Evolutionary conservation across 768 basidiomycete genomes (phyloP), one percentile per base, ranked within the genome.

Genomic region (Mycena venus): DNA sequence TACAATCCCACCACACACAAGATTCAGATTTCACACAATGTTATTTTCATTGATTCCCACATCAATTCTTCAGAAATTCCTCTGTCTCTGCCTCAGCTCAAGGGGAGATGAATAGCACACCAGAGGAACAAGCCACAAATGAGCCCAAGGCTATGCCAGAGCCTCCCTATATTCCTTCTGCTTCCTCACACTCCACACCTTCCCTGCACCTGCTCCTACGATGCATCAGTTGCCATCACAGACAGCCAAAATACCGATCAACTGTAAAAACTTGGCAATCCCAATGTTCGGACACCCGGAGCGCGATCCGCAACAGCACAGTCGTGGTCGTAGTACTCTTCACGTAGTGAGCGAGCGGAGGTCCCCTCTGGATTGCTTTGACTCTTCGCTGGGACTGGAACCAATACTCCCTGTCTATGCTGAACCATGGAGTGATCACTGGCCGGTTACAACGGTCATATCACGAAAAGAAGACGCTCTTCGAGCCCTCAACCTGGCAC

Each of bases 11-110:
- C 32, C 2, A 58, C 75, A 6, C 61, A 63, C 10, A 34, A 53
- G 15, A 65, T 78, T 21, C 66, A 59, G 21, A 78, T 67, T 10
- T 75, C 77, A 4, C 67, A 72, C 10, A 75, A 78, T 51, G 63
- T 75, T 59, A 62, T 21, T 27, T 78, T 78, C 42, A 29, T 59
- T 15, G 19, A 40, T 21, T 47, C 49, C 17, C 42, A 51, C 9
- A 25, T 51, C 23, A 4, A 2, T 38, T 11, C 1, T 38, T 38
- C 36, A 9, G 36, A 38, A 38, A 38, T 38, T 38, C 15, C 4
- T 9, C 1, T 14, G 36, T 14, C 36, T 38, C 36, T 14, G 36
- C 36, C 36, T 38, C 36, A 38, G 36, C 36, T 38, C 19, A 27
- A 51, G 27, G 38, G 27, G 66, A 68, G 36, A 38, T 38, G 36